Evolutionary conservation across 257 asterid genomes (phyloP).

Genomic region (Petrea volubilis): DNA sequence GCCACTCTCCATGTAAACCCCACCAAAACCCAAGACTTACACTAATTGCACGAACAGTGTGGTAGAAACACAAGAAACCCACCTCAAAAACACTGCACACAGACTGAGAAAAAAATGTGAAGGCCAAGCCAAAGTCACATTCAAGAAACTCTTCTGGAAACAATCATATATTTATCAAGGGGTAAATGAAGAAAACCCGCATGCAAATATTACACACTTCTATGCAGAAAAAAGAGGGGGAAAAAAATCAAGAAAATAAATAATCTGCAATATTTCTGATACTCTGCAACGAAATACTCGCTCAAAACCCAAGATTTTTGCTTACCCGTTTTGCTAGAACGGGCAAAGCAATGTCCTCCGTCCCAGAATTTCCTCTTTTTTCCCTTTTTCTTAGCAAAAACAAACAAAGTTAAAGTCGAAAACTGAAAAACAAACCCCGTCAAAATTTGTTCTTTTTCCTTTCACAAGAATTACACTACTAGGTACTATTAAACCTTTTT

Average conservation of each 20-base stretch:
- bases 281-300: conserved; percentile 17
- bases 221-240: conserved; percentile 18
- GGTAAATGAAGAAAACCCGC: conserved; percentile 36
- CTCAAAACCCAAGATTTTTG: conserved; percentile 45
- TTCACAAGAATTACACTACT: background rate
- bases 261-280: conserved; percentile 6
- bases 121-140: conserved; percentile 4
- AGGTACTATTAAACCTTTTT: background rate
- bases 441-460: conserved; percentile 5
- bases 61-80: conserved; percentile 33
- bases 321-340: conserved; percentile 53
- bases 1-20: conserved; percentile 63
- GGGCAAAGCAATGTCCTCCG: conserved; percentile 33
- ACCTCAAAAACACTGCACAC: conserved; percentile 24
- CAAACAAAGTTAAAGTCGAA: conserved; percentile 31
- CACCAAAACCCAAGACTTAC: conserved; percentile 47
- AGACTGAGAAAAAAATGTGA: conserved; percentile 14
- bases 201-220: conserved; percentile 32
- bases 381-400: conserved; percentile 35
- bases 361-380: conserved; percentile 30
- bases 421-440: background rate
- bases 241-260: conserved; percentile 25
- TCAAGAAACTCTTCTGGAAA: conserved; percentile 3
- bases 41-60: conserved; percentile 13
- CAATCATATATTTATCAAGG: conserved; percentile 1